phyloP scores from a whole-genome alignment of 768 basidiomycete genomes.

The Neoboletus magnificus region DNA sequence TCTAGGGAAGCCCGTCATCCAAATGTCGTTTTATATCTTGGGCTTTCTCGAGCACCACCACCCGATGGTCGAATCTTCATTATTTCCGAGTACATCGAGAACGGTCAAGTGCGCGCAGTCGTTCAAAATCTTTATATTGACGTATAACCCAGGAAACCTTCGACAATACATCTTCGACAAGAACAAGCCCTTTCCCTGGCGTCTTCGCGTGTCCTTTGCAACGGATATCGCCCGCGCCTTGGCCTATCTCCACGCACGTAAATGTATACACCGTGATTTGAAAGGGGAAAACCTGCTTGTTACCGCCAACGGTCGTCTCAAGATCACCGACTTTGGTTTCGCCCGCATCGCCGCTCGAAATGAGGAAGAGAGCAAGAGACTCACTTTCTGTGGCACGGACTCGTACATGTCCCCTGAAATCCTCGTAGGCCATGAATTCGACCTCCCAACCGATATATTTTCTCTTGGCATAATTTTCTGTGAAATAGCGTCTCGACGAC shows the following conservation, averaged over 20 bases:
- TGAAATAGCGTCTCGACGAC: constrained; percentile 78
- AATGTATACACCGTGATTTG: constrained; percentile 85
- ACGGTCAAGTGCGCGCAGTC: constrained; percentile 40
- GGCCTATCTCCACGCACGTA: constrained; percentile 95
- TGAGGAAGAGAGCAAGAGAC: constrained; percentile 81
- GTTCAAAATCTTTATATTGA: constrained; percentile 1
- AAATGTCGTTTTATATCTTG: constrained; percentile 91
- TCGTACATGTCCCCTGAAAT: constrained; percentile 99
- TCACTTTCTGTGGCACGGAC: constrained; percentile 87
- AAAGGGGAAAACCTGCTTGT: constrained; percentile 98
- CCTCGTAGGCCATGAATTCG: constrained; percentile 85
- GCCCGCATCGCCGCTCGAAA: constrained; percentile 91
- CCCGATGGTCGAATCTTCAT: constrained; percentile 88
- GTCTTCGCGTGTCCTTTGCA: constrained; percentile 89
- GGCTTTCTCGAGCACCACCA: constrained; percentile 75
- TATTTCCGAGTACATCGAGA: constrained; percentile 92
- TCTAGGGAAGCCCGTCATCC: constrained; percentile 82
- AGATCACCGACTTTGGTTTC: constrained; percentile 99
- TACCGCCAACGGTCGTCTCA: constrained; percentile 89
- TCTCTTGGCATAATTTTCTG: constrained; percentile 91
- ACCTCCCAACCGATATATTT: constrained; percentile 91
- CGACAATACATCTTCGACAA: constrained; percentile 89
- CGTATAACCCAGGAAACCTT: constrained; percentile 52
- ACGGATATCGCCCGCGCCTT: constrained; percentile 92
- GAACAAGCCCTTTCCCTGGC: constrained; percentile 84